Evolutionary conservation across 768 basidiomycete species (phyloP).

Genomic region (Agrocybe chaxingu): DNA sequence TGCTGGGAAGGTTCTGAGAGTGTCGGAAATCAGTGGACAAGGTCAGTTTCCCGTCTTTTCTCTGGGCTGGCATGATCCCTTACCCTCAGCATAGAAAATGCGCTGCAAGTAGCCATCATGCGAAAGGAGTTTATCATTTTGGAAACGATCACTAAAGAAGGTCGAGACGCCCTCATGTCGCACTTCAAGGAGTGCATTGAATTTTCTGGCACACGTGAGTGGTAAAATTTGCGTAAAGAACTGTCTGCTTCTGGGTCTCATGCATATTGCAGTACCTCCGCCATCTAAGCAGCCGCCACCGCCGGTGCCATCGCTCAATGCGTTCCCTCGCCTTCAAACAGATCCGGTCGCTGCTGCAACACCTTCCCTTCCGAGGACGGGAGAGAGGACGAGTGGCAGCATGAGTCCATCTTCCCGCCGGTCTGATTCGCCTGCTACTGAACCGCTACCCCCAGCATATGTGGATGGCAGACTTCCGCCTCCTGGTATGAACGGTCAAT

Average conservation of each 20-base stretch:
- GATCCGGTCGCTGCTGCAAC: conserved; percentile 3
- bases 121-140: conserved; percentile 80
- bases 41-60: conserved; percentile 36
- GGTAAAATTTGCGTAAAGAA: not conserved
- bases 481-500: conserved; percentile 5
- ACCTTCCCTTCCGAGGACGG: conserved; percentile 4
- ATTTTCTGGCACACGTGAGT: conserved; percentile 71
- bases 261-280: conserved; percentile 42
- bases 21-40: conserved; percentile 57
- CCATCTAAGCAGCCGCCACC: conserved; percentile 65
- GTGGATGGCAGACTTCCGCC: conserved; percentile 15
- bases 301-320: conserved; percentile 52
- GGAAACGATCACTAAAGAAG: conserved; percentile 52
- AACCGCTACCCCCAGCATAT: conserved; percentile 16
- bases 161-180: conserved; percentile 59
- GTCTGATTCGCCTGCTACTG: conserved; percentile 13
- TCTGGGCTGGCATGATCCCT: conserved; percentile 1
- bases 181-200: conserved; percentile 85
- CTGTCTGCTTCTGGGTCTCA: conserved; percentile 1
- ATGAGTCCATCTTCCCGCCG: conserved; percentile 9
- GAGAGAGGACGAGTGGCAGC: conserved; percentile 7
- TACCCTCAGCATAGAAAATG: conserved; percentile 48
- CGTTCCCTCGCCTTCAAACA: conserved; percentile 22
- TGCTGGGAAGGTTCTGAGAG: conserved; percentile 87
- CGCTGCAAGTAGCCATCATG: conserved; percentile 79